Conservation (phyloP, 2,329 filamentous ascomycete species). For the Aspergillus sergii region DNA sequence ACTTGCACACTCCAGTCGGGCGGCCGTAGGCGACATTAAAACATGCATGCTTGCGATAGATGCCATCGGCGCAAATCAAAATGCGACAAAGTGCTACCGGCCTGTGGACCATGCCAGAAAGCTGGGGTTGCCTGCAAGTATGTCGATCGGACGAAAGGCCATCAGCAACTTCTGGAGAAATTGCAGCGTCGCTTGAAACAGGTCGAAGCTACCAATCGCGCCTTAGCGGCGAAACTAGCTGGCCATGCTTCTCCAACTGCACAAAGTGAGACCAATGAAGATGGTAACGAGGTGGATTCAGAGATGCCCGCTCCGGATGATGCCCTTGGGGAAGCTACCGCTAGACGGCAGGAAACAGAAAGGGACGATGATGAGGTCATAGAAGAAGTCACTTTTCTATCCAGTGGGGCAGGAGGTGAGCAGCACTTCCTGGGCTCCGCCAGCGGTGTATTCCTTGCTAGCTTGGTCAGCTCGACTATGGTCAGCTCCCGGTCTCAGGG, state of each 20-base stretch:
- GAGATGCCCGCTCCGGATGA: background rate
- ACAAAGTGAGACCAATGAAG: background rate
- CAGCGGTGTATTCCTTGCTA: background rate
- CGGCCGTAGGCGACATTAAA: background rate
- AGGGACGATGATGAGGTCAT: background rate
- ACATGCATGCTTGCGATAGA: background rate
- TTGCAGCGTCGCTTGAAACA: background rate
- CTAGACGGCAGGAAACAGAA: background rate
- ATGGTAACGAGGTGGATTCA: background rate
- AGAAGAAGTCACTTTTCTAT: background rate
- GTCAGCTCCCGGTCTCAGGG: background rate
- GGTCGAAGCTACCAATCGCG: background rate
- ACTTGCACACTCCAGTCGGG: background rate
- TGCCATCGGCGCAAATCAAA: background rate
- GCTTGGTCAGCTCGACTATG: background rate
- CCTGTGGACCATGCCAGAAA: background rate
- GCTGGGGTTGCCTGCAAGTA: background rate
- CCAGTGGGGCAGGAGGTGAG: slow-evolving; percentile 19
- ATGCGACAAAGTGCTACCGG: background rate
- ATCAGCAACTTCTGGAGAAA: background rate
- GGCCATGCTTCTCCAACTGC: background rate
- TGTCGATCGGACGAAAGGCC: background rate
- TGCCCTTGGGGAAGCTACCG: background rate
- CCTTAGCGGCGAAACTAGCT: background rate
- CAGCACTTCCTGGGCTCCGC: slow-evolving; percentile 1